phyloP scores from a whole-genome alignment of 1,284 basidiomycete genomes.

The Ganoderma meredithae region DNA sequence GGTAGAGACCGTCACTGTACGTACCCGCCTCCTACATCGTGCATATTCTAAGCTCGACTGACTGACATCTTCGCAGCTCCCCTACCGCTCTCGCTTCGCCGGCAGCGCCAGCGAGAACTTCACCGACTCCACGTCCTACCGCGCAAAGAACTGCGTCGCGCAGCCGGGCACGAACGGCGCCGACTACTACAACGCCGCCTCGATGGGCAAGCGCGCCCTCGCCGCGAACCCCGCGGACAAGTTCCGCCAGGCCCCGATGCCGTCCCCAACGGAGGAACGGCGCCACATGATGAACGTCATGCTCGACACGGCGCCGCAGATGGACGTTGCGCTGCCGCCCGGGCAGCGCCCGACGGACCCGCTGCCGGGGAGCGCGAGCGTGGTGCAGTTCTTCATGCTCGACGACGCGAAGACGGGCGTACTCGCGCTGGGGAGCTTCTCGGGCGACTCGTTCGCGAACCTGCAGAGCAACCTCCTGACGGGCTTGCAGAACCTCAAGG shows the following conservation, averaged over 20 bases:
- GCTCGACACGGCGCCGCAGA: constrained; percentile 53
- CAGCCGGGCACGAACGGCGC: constrained; percentile 58
- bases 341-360: constrained; percentile 50
- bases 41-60: neutral
- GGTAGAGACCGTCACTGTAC: constrained; percentile 54
- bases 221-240: constrained; percentile 40
- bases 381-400: constrained; percentile 63
- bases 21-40: constrained; percentile 19
- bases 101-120: constrained; percentile 52
- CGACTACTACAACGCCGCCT: constrained; percentile 45
- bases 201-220: constrained; percentile 16
- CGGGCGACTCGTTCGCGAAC: constrained; percentile 47
- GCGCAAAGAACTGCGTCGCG: constrained; percentile 61
- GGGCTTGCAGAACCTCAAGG: constrained; percentile 58
- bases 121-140: constrained; percentile 58
- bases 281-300: constrained; percentile 58
- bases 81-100: constrained; percentile 61
- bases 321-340: constrained; percentile 59
- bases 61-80: constrained; percentile 46
- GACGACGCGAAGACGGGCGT: constrained; percentile 64
- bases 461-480: constrained; percentile 55
- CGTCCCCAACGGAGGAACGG: constrained; percentile 44
- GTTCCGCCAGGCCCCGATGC: constrained; percentile 56
- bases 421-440: constrained; percentile 61
- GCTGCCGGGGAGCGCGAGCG: constrained; percentile 54